phyloP scores from a whole-genome alignment of 352 stramenopile genomes.

The Globisporangium iwayamae region DNA sequence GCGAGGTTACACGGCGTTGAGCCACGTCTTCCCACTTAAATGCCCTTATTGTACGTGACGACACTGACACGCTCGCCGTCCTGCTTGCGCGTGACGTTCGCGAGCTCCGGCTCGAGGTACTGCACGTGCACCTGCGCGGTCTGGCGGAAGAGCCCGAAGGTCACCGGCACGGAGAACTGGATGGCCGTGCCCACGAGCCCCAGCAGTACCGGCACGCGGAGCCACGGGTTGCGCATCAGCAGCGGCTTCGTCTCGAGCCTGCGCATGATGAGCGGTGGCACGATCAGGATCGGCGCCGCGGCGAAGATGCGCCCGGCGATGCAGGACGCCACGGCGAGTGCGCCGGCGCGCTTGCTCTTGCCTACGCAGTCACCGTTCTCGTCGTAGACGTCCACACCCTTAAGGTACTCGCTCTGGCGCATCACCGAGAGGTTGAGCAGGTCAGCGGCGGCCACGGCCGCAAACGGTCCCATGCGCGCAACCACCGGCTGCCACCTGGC shows the following conservation, averaged over 20 bases:
- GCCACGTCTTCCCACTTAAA: constrained; percentile 21
- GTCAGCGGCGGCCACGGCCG: constrained; percentile 77
- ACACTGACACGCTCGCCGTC: constrained; percentile 53
- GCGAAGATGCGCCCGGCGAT: constrained; percentile 75
- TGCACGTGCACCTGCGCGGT: constrained; percentile 61
- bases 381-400: constrained; percentile 80
- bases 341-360: constrained; percentile 69
- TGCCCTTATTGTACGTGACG: constrained; percentile 84
- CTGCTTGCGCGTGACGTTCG: constrained; percentile 24
- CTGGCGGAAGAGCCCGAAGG: constrained; percentile 84
- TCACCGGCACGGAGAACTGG: constrained; percentile 82
- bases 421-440: constrained; percentile 85
- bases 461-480: constrained; percentile 70
- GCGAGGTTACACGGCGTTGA: neutral
- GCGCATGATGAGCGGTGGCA: constrained; percentile 64
- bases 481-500: constrained; percentile 46
- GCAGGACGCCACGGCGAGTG: constrained; percentile 72
- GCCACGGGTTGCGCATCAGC: constrained; percentile 41
- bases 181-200: constrained; percentile 72
- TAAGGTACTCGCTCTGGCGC: constrained; percentile 80
- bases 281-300: constrained; percentile 73
- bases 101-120: constrained; percentile 67
- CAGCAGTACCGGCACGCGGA: constrained; percentile 66
- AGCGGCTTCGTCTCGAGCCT: constrained; percentile 42
- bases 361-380: constrained; percentile 74